Percentiles rank a stretch among this genome's conserved stretches.
These are phyloP conservation scores for Lachnellula subtilissima DNA, from an alignment of 2,329 filamentous ascomycete species.

Conservation along the genomic window DNA sequence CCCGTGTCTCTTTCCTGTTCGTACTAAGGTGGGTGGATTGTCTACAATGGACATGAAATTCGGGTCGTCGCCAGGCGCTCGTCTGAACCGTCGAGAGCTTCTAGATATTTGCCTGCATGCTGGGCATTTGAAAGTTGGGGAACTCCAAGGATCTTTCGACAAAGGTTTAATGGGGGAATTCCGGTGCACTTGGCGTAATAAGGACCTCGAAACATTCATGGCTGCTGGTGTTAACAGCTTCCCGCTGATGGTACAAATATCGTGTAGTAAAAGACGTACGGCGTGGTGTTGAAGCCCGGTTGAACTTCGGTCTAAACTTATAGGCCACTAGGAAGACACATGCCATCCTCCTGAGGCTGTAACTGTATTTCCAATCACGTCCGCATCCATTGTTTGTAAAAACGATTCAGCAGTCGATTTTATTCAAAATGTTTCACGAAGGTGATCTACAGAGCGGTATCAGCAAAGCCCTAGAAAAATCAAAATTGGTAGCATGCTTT, in stretches of 20 bases:
- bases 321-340: neutral
- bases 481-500: slow-evolving; percentile 80
- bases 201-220: slow-evolving; percentile 16
- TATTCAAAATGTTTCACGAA: slow-evolving; percentile 66
- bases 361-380: neutral
- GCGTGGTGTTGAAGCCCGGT: neutral
- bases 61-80: slow-evolving; percentile 62
- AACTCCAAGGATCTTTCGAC: slow-evolving; percentile 1
- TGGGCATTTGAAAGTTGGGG: slow-evolving; percentile 15
- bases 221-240: neutral
- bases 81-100: slow-evolving; percentile 15
- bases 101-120: slow-evolving; percentile 26
- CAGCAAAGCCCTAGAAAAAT: slow-evolving; percentile 64
- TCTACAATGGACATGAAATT: slow-evolving; percentile 83
- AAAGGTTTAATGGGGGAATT: neutral
- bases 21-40: slow-evolving; percentile 75
- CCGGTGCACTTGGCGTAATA: slow-evolving; percentile 14
- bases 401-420: neutral
- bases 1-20: slow-evolving; percentile 67
- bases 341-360: neutral
- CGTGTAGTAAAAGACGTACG: neutral
- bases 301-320: neutral
- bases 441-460: slow-evolving; percentile 81
- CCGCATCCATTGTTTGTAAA: neutral
- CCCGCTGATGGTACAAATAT: neutral